Percentiles rank a stretch among this genome's conserved stretches.
phyloP scores from a whole-genome alignment of 768 basidiomycete genomes.

The Sistotremastrum suecicum region DNA sequence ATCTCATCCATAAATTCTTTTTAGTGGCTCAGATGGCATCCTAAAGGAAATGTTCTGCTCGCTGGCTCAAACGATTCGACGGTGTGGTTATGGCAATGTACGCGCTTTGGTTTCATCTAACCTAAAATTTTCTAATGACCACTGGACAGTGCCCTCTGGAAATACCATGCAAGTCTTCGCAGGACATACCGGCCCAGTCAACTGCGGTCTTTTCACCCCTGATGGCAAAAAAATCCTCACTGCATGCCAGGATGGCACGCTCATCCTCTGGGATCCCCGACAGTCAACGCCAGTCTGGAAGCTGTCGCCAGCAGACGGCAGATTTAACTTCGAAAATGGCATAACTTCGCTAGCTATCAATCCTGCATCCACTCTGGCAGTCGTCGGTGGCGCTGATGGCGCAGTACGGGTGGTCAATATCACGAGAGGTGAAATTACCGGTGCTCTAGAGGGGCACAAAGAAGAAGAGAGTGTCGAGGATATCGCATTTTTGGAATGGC shows the following conservation, averaged over 20 bases:
- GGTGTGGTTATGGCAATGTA: conserved; percentile 96
- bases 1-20: conserved; percentile 4
- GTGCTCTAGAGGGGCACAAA: conserved; percentile 66
- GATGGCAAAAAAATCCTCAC: conserved; percentile 88
- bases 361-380: conserved; percentile 74
- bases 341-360: conserved; percentile 84
- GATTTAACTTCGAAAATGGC: conserved; percentile 60
- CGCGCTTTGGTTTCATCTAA: conserved; percentile 14
- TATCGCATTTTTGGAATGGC: conserved; percentile 68
- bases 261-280: conserved; percentile 89
- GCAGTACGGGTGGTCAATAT: conserved; percentile 80
- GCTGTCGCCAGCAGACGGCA: conserved; percentile 50
- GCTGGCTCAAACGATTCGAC: conserved; percentile 90
- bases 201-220: conserved; percentile 84
- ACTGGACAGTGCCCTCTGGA: conserved; percentile 73
- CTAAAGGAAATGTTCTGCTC: conserved; percentile 75
- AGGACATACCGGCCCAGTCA: conserved; percentile 73
- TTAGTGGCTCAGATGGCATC: conserved; percentile 95
- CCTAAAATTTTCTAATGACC: conserved; percentile 1
- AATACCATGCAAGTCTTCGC: conserved; percentile 94
- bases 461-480: conserved; percentile 85
- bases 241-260: conserved; percentile 63
- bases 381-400: conserved; percentile 78
- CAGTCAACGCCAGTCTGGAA: conserved; percentile 69
- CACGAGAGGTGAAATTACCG: conserved; percentile 71